Percentiles rank a stretch among this genome's conserved stretches.
These are phyloP conservation scores for Malania oleifera DNA, from an alignment of 164 flowering plant genomes.

Conservation along the genomic window DNA sequence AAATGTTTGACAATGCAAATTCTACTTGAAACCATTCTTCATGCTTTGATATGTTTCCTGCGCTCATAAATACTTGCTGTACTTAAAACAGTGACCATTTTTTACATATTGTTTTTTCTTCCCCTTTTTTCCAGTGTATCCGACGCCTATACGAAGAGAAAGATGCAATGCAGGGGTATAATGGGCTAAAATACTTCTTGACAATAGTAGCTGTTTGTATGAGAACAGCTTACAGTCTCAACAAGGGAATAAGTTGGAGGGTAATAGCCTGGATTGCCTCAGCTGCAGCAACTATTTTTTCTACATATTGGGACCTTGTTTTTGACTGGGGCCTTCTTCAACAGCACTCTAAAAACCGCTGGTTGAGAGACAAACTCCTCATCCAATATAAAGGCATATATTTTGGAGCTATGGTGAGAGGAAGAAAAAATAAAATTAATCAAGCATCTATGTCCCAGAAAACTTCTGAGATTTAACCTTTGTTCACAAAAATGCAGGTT, in stretches of 20 bases:
- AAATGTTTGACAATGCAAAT: no score
- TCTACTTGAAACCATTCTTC: no score
- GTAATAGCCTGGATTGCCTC: slow-evolving; percentile 30
- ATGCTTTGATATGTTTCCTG: no score
- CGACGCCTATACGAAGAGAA: slow-evolving; percentile 33
- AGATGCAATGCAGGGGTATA: slow-evolving; percentile 35
- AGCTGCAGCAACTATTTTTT: slow-evolving; percentile 23
- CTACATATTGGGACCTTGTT: slow-evolving; percentile 52
- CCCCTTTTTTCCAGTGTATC: slow-evolving; percentile 8
- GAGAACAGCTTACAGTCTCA: slow-evolving; percentile 31
- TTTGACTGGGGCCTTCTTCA: slow-evolving; percentile 54
- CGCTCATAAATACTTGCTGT: no score
- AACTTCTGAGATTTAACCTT: background rate
- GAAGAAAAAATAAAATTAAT: background rate
- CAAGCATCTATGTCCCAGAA: background rate
- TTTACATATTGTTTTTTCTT: slow-evolving; percentile 2
- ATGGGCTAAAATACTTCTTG: slow-evolving; percentile 39
- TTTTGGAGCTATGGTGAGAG: slow-evolving; percentile 49
- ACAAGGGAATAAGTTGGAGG: slow-evolving; percentile 19
- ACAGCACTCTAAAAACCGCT: slow-evolving; percentile 28
- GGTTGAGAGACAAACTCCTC: slow-evolving; percentile 53
- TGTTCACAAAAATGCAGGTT: slow-evolving; percentile 28
- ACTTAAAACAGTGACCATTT: no score
- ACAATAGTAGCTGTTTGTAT: slow-evolving; percentile 41
- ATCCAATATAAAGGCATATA: slow-evolving; percentile 33